A percentile compares a stretch with the other conserved stretches of the same genome.
phyloP scores from a whole-genome alignment of 2,329 filamentous ascomycete species.

The Colletotrichum spaethianum region DNA sequence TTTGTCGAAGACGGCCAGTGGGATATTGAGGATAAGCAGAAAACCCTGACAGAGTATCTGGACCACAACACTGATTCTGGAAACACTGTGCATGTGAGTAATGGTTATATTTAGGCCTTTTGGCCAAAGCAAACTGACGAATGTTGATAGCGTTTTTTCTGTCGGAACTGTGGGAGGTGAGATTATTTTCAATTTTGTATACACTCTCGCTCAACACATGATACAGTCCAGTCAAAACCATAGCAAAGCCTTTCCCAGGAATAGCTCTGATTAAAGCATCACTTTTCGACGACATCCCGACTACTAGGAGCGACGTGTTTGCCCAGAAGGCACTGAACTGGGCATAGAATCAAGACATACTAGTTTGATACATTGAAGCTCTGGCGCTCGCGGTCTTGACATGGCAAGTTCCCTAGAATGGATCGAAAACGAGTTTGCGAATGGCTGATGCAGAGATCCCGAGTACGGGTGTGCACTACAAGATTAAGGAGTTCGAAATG shows the following conservation, averaged over 20 bases:
- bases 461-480: neutral
- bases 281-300: constrained; percentile 32
- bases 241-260: neutral
- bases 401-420: neutral
- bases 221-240: constrained; percentile 21
- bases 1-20: constrained; percentile 17
- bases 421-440: neutral
- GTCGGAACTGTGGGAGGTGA: constrained; percentile 34
- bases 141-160: constrained; percentile 21
- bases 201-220: neutral
- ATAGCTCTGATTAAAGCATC: constrained; percentile 32
- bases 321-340: constrained; percentile 16
- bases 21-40: constrained; percentile 17
- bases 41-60: constrained; percentile 23
- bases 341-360: neutral
- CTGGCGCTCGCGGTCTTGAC: too few species aligned
- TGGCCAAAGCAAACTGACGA: neutral
- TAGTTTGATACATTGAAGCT: neutral
- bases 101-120: too few species aligned
- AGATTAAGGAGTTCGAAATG: neutral
- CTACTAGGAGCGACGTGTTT: constrained; percentile 11
- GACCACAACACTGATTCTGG: constrained; percentile 34
- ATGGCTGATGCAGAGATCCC: neutral
- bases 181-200: too few species aligned
- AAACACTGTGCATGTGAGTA: constrained; percentile 27